Evolutionary conservation across 371 early-diverging fungal genomes (phyloP), one percentile per base, ranked within the genome.

Genomic region (Parasitella parasitica): DNA sequence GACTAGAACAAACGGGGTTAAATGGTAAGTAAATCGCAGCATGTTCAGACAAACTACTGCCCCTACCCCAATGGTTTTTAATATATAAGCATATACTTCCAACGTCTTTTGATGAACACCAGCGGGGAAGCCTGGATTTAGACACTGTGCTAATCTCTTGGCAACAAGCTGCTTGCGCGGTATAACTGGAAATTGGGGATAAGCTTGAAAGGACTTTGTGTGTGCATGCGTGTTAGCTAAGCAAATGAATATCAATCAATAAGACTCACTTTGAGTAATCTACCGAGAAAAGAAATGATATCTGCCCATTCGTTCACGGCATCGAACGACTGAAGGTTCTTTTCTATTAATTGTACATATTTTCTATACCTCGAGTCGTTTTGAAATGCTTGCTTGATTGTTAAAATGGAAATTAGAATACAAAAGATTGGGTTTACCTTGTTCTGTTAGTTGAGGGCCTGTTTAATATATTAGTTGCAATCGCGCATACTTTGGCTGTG

Each of bases 91-190:
- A 73, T 99, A 99, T 1, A 95, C 91, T 56, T 94, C 91, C 46
- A 99, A 67, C 3, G 97, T 91, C 76, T 97, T 99, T 71, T 93
- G 95, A 74, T 99, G 99, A 16, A 99, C 98, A 18, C 99, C 99
- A 22, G 97, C 91, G 8, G 99, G 99, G n/a, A 99, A 82, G 15
- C 94, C 95, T 12, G 98, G 99, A 71, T 99, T 98, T 54, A 99
- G 86, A 62, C 97, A 98, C 67, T 99, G 99, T 0, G 97, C 97
- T 34, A 99, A 80, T 20, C 99, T 89, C 81, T 98, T 98, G 50
- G 94, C 89, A 5, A 99, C 90, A 1, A 92, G 79, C 24, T 91
- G 84, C 67, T 94, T 94, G 38, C 88, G 85, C 24, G 99, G 98
- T 41, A 97, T 85, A 49, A 84, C 76, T 6, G 85, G 73, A 64